Base-by-base conservation (phyloP, 148 eudicot genomes). In the Camellia sinensis region DNA sequence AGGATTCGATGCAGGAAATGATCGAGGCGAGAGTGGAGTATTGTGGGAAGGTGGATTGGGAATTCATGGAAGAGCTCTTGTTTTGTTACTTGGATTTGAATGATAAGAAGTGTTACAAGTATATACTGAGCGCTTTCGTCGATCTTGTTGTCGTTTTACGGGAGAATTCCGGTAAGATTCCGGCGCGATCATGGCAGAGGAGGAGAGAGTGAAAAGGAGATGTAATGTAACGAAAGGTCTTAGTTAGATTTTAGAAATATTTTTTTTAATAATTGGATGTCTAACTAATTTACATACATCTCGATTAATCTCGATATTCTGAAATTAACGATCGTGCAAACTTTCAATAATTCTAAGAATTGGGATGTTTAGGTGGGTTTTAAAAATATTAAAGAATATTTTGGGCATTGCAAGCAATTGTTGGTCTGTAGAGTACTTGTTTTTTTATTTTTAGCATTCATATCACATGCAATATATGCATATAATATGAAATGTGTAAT, bases 31-130 rank as follows among this genome's bases (percentile, higher is more conserved):
- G 91, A 56, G 37, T 82, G 66, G 70, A 81, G 7, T 71, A 81
- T 46, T 64, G 81, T 6, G 89, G 88, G 67, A 76, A 77, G 59
- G 90, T 92, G 22, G 91, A 94, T 78, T 92, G 95, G 97, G 93
- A 88, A 9, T 94, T 91, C 74, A 82, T 94, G 91, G 93, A 92
- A 74, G 95, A 91, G 77, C 82, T 94, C 12, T 65, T 94, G 81
- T 91, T 90, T 80, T 84, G 90, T 80, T 92, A 87, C 81, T 59
- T 94, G 80, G 83, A 89, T 72, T 74, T 94, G 91, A 92, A 94
- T 78, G 88, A 91, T 73, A 89, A 87, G 80, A 90, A 86, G 80
- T 91, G 84, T 0, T 83, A 87, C 59, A 84, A 82, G 86, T 90
- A 81, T 65, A 91, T 94, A 74, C 80, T 92, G 6, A 82, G 92